These are phyloP conservation scores for Prunella vulgaris DNA, from an alignment of 257 asterid species.

Conservation along the genomic window DNA sequence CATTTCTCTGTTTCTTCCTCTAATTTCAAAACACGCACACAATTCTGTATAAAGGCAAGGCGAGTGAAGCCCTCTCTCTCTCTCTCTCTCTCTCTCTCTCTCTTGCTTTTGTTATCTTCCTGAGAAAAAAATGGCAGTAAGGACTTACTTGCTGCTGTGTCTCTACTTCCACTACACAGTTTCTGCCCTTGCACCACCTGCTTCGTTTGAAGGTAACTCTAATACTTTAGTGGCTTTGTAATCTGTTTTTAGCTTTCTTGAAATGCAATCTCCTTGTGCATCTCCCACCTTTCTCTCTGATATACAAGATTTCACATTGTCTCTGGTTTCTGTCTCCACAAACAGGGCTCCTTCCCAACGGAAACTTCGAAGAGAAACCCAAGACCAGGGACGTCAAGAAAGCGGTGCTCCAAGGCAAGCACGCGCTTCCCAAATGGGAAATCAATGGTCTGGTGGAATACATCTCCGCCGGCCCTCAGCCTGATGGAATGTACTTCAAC, in stretches of 20 bases:
- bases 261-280: background rate
- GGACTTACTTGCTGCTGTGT: conserved; percentile 30
- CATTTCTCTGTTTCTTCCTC: background rate
- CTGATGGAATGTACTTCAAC: conserved; percentile 82
- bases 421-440: conserved; percentile 83
- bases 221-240: background rate
- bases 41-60: background rate
- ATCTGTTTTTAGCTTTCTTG: background rate
- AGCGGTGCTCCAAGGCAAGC: conserved; percentile 49
- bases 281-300: background rate
- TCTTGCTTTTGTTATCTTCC: background rate
- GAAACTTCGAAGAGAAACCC: conserved; percentile 77
- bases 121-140: conserved; percentile 32
- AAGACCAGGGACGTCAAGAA: conserved; percentile 45
- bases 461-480: conserved; percentile 90
- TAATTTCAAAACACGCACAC: background rate
- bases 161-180: conserved; percentile 32
- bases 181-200: conserved; percentile 41
- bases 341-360: conserved; percentile 77
- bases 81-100: background rate
- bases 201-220: conserved; percentile 64
- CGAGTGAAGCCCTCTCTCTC: background rate
- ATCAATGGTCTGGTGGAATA: conserved; percentile 72
- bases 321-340: background rate
- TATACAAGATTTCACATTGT: background rate